Conservation (phyloP, 2,329 filamentous ascomycete species). For the Botrytis aclada region DNA sequence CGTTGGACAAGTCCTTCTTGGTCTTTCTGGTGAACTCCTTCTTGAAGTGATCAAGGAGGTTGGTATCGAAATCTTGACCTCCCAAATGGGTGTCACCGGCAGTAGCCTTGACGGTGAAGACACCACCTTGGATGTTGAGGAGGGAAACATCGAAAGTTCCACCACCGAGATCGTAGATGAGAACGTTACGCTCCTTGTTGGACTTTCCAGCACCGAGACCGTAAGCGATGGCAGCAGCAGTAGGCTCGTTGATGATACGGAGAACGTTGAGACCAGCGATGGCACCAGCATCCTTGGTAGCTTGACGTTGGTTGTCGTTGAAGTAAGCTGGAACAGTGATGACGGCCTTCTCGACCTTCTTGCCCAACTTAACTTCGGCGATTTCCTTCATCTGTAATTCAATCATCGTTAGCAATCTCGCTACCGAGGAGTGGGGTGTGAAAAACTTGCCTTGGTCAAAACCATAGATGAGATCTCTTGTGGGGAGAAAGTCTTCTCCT, state of each 20-base stretch:
- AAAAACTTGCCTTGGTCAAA: conserved; percentile 75
- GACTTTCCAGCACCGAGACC: conserved; percentile 94
- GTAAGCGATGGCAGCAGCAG: conserved; percentile 96
- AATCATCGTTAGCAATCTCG: conserved; percentile 1
- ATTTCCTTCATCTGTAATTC: conserved; percentile 93
- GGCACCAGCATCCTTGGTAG: conserved; percentile 98
- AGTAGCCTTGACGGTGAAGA: conserved; percentile 98
- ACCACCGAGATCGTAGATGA: conserved; percentile 99
- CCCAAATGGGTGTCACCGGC: conserved; percentile 96
- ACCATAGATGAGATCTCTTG: conserved; percentile 99
- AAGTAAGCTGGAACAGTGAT: conserved; percentile 99
- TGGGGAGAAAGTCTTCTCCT: conserved; percentile 93
- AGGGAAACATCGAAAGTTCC: conserved; percentile 99
- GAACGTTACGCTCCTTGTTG: conserved; percentile 96
- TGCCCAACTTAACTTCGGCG: conserved; percentile 95
- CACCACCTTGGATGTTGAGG: conserved; percentile 97
- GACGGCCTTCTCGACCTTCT: conserved; percentile 98
- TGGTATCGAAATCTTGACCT: conserved; percentile 95
- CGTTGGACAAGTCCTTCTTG: conserved; percentile 74
- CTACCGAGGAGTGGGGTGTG: background rate
- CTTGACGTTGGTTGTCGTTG: conserved; percentile 99
- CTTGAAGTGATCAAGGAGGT: conserved; percentile 94
- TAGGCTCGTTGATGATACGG: conserved; percentile 99
- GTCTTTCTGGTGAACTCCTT: conserved; percentile 86
- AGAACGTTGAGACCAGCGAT: conserved; percentile 97